Evolutionary conservation across 768 basidiomycete genomes (phyloP).

Genomic region (Russula brevipes): DNA sequence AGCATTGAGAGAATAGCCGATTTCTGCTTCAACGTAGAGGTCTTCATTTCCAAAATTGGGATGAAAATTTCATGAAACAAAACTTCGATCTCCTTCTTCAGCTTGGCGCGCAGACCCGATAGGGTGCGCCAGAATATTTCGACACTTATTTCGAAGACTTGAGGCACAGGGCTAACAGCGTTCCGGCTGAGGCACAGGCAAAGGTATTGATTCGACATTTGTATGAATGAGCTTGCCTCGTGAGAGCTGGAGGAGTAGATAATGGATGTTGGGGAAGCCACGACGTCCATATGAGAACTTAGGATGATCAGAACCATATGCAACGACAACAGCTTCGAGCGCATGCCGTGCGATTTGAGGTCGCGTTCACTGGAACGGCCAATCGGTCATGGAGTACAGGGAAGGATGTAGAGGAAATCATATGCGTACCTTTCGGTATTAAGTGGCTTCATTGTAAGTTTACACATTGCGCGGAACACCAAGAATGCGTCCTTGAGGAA

Average conservation of each 20-base stretch:
- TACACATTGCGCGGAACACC: slow-evolving; percentile 94
- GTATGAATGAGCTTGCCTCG: slow-evolving; percentile 85
- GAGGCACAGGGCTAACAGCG: slow-evolving; percentile 89
- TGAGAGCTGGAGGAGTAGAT: slow-evolving; percentile 87
- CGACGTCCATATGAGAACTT: slow-evolving; percentile 84
- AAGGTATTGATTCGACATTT: slow-evolving; percentile 94
- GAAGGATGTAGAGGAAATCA: background rate
- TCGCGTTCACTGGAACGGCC: slow-evolving; percentile 73
- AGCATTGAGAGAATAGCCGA: slow-evolving; percentile 87
- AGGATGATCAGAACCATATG: slow-evolving; percentile 91
- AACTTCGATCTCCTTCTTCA: slow-evolving; percentile 99
- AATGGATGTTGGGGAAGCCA: slow-evolving; percentile 82
- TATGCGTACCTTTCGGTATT: slow-evolving; percentile 78
- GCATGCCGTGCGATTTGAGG: slow-evolving; percentile 93
- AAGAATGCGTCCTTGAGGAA: slow-evolving; percentile 98
- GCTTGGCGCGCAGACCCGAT: slow-evolving; percentile 88
- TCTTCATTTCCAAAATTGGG: slow-evolving; percentile 97
- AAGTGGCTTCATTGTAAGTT: slow-evolving; percentile 95
- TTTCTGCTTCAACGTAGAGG: slow-evolving; percentile 92
- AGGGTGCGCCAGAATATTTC: slow-evolving; percentile 98
- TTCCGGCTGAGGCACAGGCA: slow-evolving; percentile 91
- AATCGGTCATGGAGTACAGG: slow-evolving; percentile 20
- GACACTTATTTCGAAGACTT: slow-evolving; percentile 96
- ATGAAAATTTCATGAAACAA: slow-evolving; percentile 98
- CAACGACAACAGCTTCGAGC: slow-evolving; percentile 89